Evolutionary conservation across 306 rosid species (phyloP), one percentile per base, ranked within the genome.

Genomic region (Vicia faba): DNA sequence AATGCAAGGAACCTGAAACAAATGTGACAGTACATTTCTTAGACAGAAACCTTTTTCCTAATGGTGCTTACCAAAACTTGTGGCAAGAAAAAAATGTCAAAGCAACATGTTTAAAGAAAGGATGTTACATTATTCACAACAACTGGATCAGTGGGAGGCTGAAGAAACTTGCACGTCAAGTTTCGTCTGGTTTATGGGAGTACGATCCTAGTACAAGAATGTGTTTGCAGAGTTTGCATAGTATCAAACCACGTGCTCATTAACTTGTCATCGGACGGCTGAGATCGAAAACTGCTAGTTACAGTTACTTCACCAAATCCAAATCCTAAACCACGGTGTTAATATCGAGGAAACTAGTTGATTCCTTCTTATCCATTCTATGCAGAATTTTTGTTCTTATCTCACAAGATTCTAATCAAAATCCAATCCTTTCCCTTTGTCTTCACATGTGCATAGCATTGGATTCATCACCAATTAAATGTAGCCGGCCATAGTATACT

Each of bases 91-190:
- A 83, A 58, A 78, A 83, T 16, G 77, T 89, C 11, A 84, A 77
- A 79, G 78, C 64, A 57, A 71, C 84, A 67, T 88, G 97, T 63
- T 46, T 66, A 43, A 82, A 80, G 73, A 82, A 60, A 81, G 96
- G 96, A 48, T 83, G 96, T 68, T 61, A 86, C 40, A 75, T 93
- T 14, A 81, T 92, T 78, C 96, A 86, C 61, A 92, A 89, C 72
- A 92, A 92, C 25, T 92, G 98, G 98, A 89, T 89, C 72, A 86
- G 74, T 72, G 96, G 98, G 51, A 88, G 99, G 75, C 81, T 83
- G 9, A 93, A 86, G 87, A 90, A 90, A 82, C 82, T 88, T n/a
- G 91, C 88, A 68, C 88, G 97, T 26, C 99, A 86, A 56, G 72
- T 90, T 3, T 77, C 71, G 43, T 93, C 96, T 25, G 96, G 99